Base-by-base conservation (phyloP, 495 filamentous ascomycete species). In the Tuber umbilicatum region DNA sequence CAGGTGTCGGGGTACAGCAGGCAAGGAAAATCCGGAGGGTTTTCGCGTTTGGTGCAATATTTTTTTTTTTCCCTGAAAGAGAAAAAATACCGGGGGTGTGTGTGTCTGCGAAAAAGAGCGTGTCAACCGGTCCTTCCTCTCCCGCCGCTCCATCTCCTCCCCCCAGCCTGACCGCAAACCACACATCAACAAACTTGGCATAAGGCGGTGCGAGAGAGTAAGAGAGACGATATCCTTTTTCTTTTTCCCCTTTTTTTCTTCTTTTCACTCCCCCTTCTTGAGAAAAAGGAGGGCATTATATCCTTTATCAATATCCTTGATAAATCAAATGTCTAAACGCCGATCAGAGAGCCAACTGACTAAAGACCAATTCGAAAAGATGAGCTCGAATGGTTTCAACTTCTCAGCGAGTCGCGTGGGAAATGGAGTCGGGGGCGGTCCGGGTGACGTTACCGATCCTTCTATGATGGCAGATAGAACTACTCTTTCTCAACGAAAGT, bases 341-440 rank as follows among this genome's bases (percentile, higher is more conserved):
- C 72, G 80, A 69, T 81, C 80, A 69, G 76, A 81, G 72, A 76
- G 76, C 73, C 80, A 81, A 80, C 71, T 81, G 41, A 81, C 80
- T 68, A 81, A 79, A 71, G 78, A 79, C 73, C 73, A 75, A 73
- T 79, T 73, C 78, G 80, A 81, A 64, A 42, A 47, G 69, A 76
- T 78, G 77, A 81, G 74, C 78, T 73, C 50, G 67, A 73, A 74
- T 74, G 71, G 78, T 35, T 75, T 74, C 71, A 72, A 31, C 72
- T 81, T 73, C 38, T 55, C 70, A 64, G 60, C 70, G 50, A 74
- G 71, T 39, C 71, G 77, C 78, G 55, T 31, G 27, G 79, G 69
- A 60, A 73, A 74, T 41, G 55, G 55, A 31, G 50, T 69, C 45
- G 79, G 77, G 69, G 69, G 73, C 55, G 73, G 70, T 31, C 70